Percentiles rank a stretch among this genome's conserved stretches.
Conservation (phyloP, 495 filamentous ascomycete genomes). For the Aspergillus leporis region DNA sequence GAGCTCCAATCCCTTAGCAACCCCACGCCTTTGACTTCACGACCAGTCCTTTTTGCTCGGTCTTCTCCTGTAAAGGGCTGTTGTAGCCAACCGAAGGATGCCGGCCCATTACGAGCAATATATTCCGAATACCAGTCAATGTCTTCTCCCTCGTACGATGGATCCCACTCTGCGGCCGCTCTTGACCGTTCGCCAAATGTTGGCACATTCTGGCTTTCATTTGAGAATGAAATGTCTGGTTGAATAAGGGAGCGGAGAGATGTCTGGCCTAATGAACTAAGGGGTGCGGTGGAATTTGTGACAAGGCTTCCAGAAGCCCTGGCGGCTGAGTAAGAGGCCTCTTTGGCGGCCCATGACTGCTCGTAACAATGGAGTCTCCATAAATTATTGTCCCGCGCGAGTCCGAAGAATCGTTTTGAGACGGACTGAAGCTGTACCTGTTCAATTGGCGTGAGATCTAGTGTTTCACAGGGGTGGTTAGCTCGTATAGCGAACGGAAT, state of each 20-base stretch:
- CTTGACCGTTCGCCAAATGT: conserved; percentile 44
- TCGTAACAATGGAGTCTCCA: conserved; percentile 79
- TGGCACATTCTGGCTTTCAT: conserved; percentile 17
- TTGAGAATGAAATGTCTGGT: conserved; percentile 24
- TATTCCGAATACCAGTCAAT: conserved; percentile 88
- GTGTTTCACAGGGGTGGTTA: background rate
- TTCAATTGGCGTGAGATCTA: conserved; percentile 69
- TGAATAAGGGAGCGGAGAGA: conserved; percentile 41
- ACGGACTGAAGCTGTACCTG: conserved; percentile 72
- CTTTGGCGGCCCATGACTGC: conserved; percentile 55
- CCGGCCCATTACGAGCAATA: conserved; percentile 75
- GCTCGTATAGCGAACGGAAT: conserved; percentile 1
- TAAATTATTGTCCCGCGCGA: conserved; percentile 71
- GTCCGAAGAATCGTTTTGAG: conserved; percentile 63
- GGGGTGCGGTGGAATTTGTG: conserved; percentile 28
- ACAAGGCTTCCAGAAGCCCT: conserved; percentile 31
- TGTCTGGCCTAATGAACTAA: conserved; percentile 36
- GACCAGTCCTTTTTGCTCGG: conserved; percentile 43
- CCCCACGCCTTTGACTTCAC: conserved; percentile 63
- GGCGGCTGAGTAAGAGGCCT: conserved; percentile 33
- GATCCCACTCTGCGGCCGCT: conserved; percentile 79
- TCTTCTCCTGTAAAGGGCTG: conserved; percentile 44
- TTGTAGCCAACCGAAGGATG: conserved; percentile 74
- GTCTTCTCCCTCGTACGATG: conserved; percentile 60
- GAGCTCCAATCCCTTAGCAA: conserved; percentile 54